Evolutionary conservation across 1,284 basidiomycete genomes (phyloP), one percentile per base, ranked within the genome.

Genomic region (Ceratobasidium papillatum): DNA sequence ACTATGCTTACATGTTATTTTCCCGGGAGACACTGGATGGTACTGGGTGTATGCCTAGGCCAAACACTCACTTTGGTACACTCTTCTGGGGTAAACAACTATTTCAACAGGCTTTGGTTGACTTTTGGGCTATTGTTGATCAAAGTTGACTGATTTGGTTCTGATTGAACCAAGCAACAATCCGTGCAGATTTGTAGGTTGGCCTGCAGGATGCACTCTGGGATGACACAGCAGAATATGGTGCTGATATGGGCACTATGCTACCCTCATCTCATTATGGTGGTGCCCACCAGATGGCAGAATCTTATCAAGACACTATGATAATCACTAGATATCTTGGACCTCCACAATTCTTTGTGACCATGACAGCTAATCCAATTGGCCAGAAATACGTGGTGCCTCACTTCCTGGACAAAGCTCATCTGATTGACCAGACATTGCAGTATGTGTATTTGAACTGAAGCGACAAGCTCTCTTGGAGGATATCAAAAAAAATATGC

Each of bases 301-400:
- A 86, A 72, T 75, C 78, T 0, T 84, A 81, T 66, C 85, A 87
- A 63, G 85, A 88, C 76, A 78, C 85, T 0, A 82, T 87, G 79
- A 84, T 85, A 0, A 79, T 86, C 27, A 81, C 81, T 1, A 78
- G 82, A 0, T 76, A 79, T 38, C 83, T 78, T 56, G 75, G 78
- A 0, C 80, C 82, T 19, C 80, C 83, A 3, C 83, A 85, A 75
- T 76, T 86, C 5, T 86, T 87, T 76, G 78, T 87, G 2, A 88
- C 86, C 0, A 81, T 86, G 75, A 87, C 86, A 3, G 80, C 82
- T 5, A 87, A 87, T 80, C 84, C 83, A 0, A 79, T 0, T 87
- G 85, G 86, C 76, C 77, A 0, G 86, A 88, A 65, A 85, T 88
- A 7, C 43, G 54, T 1, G 36, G 80, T 0, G 83, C 82, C 38